Evolutionary conservation across 2,329 filamentous ascomycete species (phyloP).

Genomic region (Emericellopsis cladophorae): DNA sequence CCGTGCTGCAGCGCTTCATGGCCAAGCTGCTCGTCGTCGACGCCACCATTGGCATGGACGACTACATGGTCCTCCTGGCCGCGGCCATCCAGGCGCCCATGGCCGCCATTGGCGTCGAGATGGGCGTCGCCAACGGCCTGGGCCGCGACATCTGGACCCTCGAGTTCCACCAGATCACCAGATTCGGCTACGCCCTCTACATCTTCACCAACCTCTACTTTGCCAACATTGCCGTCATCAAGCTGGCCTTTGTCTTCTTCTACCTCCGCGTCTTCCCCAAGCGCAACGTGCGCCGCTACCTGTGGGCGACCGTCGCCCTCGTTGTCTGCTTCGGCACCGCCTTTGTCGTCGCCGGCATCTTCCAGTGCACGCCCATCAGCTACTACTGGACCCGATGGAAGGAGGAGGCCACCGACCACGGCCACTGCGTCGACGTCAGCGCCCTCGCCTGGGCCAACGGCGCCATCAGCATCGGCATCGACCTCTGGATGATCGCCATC

Average conservation of each 20-base stretch:
- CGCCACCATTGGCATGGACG: constrained; percentile 7
- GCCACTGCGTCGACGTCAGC: constrained; percentile 36
- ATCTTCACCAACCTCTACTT: constrained; percentile 32
- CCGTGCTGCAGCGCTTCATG: constrained; percentile 27
- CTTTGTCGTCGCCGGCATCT: constrained; percentile 30
- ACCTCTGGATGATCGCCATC: constrained; percentile 37
- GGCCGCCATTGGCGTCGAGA: constrained; percentile 16
- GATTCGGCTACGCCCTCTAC: constrained; percentile 30
- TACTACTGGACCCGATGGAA: constrained; percentile 43
- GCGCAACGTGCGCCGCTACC: constrained; percentile 19
- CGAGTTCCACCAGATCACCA: constrained; percentile 23
- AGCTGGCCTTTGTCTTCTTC: constrained; percentile 39
- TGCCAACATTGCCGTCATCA: constrained; percentile 28
- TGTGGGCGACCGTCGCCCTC: constrained; percentile 27
- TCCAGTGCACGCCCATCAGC: constrained; percentile 37
- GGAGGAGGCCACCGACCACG: constrained; percentile 20
- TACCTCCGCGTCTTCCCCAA: constrained; percentile 41
- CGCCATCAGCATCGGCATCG: constrained; percentile 36
- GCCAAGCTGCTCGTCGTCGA: constrained; percentile 14
- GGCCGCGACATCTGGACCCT: constrained; percentile 41
- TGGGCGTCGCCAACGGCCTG: constrained; percentile 25
- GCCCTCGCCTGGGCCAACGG: constrained; percentile 37
- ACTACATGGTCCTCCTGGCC: constrained; percentile 6
- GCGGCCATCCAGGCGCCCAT: constrained; percentile 8
- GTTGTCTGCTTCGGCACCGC: constrained; percentile 23